These are phyloP conservation scores for Nitzschia sp. DNA, from an alignment of 108 stramenopile species.

Conservation along the genomic window DNA sequence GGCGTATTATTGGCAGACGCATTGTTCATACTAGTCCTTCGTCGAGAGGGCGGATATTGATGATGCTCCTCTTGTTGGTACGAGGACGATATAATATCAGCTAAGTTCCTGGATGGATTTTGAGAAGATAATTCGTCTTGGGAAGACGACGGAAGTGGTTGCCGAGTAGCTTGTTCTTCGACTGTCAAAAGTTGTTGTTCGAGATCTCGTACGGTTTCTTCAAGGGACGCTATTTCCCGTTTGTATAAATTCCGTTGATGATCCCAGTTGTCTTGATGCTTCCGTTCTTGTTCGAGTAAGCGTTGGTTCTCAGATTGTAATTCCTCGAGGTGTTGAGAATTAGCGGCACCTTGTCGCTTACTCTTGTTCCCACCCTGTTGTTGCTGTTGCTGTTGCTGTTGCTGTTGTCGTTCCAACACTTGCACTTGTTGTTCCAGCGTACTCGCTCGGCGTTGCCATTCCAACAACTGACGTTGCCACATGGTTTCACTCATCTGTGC, in stretches of 20 bases:
- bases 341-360: neutral
- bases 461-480: slow-evolving; percentile 13
- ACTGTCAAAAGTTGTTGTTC: neutral
- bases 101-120: too few relatives aligned
- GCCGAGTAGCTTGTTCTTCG: neutral
- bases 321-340: neutral
- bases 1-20: neutral
- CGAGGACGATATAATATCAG: neutral
- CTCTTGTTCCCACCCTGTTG: too few relatives aligned
- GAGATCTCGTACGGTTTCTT: neutral
- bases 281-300: neutral
- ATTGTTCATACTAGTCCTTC: neutral
- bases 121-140: neutral
- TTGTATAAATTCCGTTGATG: neutral
- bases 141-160: neutral
- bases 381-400: neutral
- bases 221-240: neutral
- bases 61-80: too few relatives aligned
- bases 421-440: neutral
- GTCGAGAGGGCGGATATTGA: too few relatives aligned
- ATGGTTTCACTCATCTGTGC: neutral
- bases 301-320: neutral
- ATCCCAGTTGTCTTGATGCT: neutral
- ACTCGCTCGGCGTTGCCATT: slow-evolving; percentile 1
- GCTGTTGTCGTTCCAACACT: too few relatives aligned